Base-by-base conservation (phyloP, 2,329 filamentous ascomycete genomes). In the Pseudocercospora vitis region DNA sequence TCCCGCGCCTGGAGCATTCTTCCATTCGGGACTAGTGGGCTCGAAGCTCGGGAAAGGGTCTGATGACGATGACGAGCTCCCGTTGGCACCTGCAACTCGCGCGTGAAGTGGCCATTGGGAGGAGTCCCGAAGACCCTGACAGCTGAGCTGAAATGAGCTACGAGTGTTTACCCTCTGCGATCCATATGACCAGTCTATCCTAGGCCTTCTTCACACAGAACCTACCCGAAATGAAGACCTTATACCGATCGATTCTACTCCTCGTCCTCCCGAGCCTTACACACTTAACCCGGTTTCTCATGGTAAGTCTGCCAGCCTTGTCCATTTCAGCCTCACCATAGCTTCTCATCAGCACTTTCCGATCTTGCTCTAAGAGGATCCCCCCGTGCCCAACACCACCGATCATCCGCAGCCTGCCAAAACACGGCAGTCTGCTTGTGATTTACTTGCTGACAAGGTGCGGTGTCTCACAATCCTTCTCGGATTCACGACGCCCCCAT, bases 401-500 rank as follows among this genome's bases (percentile, higher is more conserved):
- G 49, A 46, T 78, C 75, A 33, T 78, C 78, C 23, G 66, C 66
- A 3, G 62, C 64, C 59, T 78, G 74, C 75, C 74, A 79, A 14
- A 70, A 66, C 21, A 70, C 57, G 2, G 76, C 76, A 1, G 62
- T 67, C 3, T 60, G 50, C 48, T 70, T 71, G 6, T 63, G 58
- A 1, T 66, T 63, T 2, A 62, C 58, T 8, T 68, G 67, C 39
- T 79, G 71, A 60, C 79, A 79, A 49, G 73, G 52, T 80, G 77
- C 14, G 77, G 66, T 0, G 65, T 70, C 29, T 66, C 66, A 4
- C 65, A 62, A 4, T 78, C 59, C 3, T 69, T 74, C 0, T 73
- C 75, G 78, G 62, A 74, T 77, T 58, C 73, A 78, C 0, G 75
- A 68, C 0, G 76, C 79, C 6, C 76, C 76, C 46, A 78, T 78